phyloP scores from a whole-genome alignment of 345 rosid species.

The Chamaenerion angustifolium region DNA sequence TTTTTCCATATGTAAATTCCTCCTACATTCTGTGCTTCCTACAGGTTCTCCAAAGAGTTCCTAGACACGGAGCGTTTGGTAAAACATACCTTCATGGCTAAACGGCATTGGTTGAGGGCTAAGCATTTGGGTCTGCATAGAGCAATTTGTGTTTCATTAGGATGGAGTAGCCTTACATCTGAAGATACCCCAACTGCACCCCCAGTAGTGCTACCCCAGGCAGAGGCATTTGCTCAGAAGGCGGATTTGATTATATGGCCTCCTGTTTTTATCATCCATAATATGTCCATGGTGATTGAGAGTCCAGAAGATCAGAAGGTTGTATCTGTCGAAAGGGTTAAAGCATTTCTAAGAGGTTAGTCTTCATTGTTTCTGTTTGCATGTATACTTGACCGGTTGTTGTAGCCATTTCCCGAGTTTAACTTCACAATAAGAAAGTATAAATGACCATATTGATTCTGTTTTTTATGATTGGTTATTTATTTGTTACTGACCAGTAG shows the following conservation, averaged over 20 bases:
- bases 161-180: conserved; percentile 33
- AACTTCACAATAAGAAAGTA: no score
- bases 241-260: conserved; percentile 46
- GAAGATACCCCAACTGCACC: conserved; percentile 24
- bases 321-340: conserved; percentile 29
- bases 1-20: not conserved
- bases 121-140: conserved; percentile 39
- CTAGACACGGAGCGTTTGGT: conserved; percentile 31
- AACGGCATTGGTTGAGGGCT: conserved; percentile 33
- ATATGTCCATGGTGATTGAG: conserved; percentile 34
- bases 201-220: conserved; percentile 26
- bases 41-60: conserved; percentile 42
- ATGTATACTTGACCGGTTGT: no score
- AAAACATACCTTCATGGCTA: conserved; percentile 44
- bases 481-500: no score
- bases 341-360: conserved; percentile 38
- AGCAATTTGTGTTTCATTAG: conserved; percentile 44
- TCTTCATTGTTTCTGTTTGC: not conserved
- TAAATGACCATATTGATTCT: no score
- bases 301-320: conserved; percentile 39
- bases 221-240: conserved; percentile 31
- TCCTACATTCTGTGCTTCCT: conserved; percentile 5
- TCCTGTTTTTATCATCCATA: conserved; percentile 31
- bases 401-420: no score
- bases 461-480: no score